Evolutionary conservation across 805 yeast species (phyloP).

Genomic region (Ogataea paraovalis): DNA sequence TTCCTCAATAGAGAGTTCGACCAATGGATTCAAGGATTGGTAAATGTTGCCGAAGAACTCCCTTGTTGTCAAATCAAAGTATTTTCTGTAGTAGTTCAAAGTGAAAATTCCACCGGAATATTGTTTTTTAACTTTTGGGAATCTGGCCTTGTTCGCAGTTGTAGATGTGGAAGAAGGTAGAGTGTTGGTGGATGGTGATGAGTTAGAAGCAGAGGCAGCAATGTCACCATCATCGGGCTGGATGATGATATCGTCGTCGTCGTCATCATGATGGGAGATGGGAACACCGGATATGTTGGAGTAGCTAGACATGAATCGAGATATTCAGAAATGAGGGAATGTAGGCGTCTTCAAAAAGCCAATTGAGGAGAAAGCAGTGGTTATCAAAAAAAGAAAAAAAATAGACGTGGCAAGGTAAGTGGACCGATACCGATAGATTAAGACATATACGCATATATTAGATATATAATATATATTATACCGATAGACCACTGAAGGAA

Average conservation of each 20-base stretch:
- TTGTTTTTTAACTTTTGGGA: constrained; percentile 18
- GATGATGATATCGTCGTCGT: constrained; percentile 22
- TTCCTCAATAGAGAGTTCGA: constrained; percentile 30
- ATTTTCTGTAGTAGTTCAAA: constrained; percentile 56
- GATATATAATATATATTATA: no score
- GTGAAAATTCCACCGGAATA: constrained; percentile 48
- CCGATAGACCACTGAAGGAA: no score
- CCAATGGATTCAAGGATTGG: constrained; percentile 54
- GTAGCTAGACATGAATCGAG: background rate
- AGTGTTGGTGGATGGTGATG: background rate
- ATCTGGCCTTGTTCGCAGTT: background rate
- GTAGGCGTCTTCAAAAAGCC: no score
- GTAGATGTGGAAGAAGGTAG: background rate
- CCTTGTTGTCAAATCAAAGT: constrained; percentile 63
- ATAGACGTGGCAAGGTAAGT: no score
- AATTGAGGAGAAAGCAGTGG: no score
- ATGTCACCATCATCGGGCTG: constrained; percentile 19
- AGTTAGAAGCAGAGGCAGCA: background rate
- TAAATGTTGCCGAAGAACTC: constrained; percentile 55
- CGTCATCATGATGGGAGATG: constrained; percentile 2
- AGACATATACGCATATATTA: no score
- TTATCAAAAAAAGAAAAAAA: constrained; percentile 6
- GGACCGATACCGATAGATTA: no score
- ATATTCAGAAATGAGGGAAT: background rate
- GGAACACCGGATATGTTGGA: background rate